Evolutionary conservation across 345 rosid species (phyloP).

Genomic region (Syzygium aqueum): DNA sequence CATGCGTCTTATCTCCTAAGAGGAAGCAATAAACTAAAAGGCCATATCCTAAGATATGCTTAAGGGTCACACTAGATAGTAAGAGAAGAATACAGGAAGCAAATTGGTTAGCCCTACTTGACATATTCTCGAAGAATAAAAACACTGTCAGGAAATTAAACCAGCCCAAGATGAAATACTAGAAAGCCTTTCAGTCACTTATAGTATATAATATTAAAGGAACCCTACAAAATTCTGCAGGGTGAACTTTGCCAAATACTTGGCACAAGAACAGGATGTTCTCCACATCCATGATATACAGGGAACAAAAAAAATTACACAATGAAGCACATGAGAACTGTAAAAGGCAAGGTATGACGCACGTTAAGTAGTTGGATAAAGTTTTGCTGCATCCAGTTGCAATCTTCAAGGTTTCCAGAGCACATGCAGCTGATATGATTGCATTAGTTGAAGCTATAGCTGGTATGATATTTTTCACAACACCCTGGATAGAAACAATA

Average conservation of each 20-base stretch:
- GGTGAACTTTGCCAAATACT: background rate
- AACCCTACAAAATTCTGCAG: background rate
- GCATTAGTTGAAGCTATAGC: slow-evolving; percentile 99
- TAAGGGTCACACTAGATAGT: background rate
- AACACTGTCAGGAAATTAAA: background rate
- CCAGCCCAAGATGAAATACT: background rate
- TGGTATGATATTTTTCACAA: slow-evolving; percentile 92
- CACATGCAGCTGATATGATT: slow-evolving; percentile 85
- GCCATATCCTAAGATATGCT: background rate
- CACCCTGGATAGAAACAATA: slow-evolving; percentile 45
- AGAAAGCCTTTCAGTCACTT: background rate
- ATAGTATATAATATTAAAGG: background rate
- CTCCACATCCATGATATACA: background rate
- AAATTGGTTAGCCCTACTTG: background rate
- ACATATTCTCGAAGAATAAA: background rate
- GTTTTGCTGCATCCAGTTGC: slow-evolving; percentile 96
- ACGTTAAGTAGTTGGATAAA: slow-evolving; percentile 81
- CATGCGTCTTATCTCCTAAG: background rate
- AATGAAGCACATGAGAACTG: background rate
- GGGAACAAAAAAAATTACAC: background rate
- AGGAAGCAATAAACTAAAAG: background rate
- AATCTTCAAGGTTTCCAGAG: slow-evolving; percentile 91
- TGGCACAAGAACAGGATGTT: background rate
- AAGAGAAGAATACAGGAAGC: background rate
- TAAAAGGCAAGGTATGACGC: slow-evolving; percentile 11